Evolutionary conservation across 768 basidiomycete species (phyloP), one percentile per base, ranked within the genome.

Genomic region (Favolaschia claudopus): DNA sequence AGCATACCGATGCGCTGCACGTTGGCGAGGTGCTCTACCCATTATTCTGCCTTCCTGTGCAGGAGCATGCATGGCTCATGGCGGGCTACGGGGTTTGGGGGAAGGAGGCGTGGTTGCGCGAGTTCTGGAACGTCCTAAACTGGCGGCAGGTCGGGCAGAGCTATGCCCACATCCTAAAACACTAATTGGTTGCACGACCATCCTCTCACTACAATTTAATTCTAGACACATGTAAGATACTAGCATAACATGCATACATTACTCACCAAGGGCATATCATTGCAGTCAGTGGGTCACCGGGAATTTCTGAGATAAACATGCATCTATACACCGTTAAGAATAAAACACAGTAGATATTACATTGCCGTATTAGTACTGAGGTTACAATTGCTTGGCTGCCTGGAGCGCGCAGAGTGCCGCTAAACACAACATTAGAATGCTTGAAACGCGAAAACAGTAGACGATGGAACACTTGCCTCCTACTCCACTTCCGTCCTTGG

Each of bases 401-500:
- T 91, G 88, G 31, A 95, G 81, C 2, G 95, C 95, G 66, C 92
- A 91, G 36, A 97, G 79, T 37, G 95, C 95, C 71, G 95, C 95
- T 95, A 60, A 17, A 62, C 17, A 56, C 42, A 19, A 37, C 13
- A 28, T 55, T 31, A 56, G 55, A 47, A 9, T 13, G 49, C 64
- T 42, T 55, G 42, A 58, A 36, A 60, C 40, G 43, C 34, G 17
- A 15, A 55, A 36, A 27, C 19, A 40, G 55, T 49, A 34, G 42
- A 47, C 42, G 22, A 37, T 17, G 17, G n/a, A 33, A 45, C 32
- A 73, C 91, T 77, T 73, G 97, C 96, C 96, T 70, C 97, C 97
- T 37, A 95, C 95, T 33, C 96, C 97, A 68, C 93, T 96, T 13
- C 97, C 97, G 66, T 99, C 97, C 74, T 97, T 99, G 5, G 97